Conservation (phyloP, 83 land plant genomes). For the Picea mariana region DNA sequence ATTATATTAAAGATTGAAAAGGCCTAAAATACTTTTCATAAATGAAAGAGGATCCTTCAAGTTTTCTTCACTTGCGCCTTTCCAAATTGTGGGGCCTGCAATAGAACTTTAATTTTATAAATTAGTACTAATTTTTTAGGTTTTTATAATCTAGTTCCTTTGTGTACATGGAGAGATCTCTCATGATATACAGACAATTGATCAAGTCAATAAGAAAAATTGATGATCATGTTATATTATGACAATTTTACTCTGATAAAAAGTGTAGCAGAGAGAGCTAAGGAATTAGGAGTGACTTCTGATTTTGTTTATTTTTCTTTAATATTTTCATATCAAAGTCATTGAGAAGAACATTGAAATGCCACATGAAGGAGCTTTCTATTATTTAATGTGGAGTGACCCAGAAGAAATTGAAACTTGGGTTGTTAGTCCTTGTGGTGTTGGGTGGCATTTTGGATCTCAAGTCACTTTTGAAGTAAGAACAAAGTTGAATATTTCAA, state of each 20-base stretch:
- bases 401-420: constrained; percentile 99
- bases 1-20: neutral
- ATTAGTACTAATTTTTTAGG: neutral
- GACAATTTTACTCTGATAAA: neutral
- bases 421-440: constrained; percentile 99
- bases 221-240: too few species aligned
- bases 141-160: constrained; percentile 62
- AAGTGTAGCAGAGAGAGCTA: neutral
- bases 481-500: neutral
- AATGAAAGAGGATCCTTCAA: neutral
- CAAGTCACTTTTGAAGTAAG: constrained; percentile 93
- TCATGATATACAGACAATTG: constrained; percentile 94
- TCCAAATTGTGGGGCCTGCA: neutral
- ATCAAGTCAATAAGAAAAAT: constrained; percentile 61
- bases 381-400: constrained; percentile 99
- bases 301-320: neutral
- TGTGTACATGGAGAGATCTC: constrained; percentile 99
- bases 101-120: neutral
- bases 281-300: neutral
- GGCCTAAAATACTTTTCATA: neutral
- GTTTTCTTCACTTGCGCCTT: neutral
- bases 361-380: constrained; percentile 99
- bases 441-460: constrained; percentile 99
- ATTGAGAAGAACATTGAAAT: constrained; percentile 97
- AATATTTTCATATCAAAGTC: constrained; percentile 71